A percentile compares a stretch with the other conserved stretches of the same genome.
These are phyloP conservation scores for Psilocybe sp. DNA, from an alignment of 768 basidiomycete genomes.

Conservation along the genomic window DNA sequence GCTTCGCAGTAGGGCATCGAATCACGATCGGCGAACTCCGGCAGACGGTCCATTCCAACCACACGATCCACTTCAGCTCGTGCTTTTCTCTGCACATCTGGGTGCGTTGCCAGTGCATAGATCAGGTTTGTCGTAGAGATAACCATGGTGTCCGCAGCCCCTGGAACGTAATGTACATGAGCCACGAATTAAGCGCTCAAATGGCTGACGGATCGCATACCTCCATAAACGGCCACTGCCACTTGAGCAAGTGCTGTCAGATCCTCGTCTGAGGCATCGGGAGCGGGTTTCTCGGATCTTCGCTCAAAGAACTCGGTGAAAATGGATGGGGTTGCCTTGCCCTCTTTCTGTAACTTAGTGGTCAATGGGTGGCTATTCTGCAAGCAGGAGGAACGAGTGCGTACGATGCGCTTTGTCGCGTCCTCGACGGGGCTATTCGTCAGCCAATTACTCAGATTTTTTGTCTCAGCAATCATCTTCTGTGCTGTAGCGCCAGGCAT, in stretches of 20 bases:
- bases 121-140: conserved; percentile 20
- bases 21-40: conserved; percentile 22
- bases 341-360: conserved; percentile 2
- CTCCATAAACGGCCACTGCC: conserved; percentile 11
- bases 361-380: neutral
- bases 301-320: conserved; percentile 10
- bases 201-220: neutral
- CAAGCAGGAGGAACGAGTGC: no score
- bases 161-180: neutral
- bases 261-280: conserved; percentile 3
- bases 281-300: neutral
- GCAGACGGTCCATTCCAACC: conserved; percentile 27
- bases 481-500: conserved; percentile 4
- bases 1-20: conserved; percentile 27
- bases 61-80: conserved; percentile 32
- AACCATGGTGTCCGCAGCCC: conserved; percentile 13
- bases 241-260: conserved; percentile 6
- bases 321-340: conserved; percentile 9
- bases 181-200: neutral
- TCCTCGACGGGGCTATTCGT: conserved; percentile 2
- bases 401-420: neutral
- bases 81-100: conserved; percentile 29
- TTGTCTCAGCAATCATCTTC: conserved; percentile 3
- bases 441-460: neutral
- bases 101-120: conserved; percentile 26